Evolutionary conservation across 768 basidiomycete species (phyloP).

Genomic region (Serendipita sp.): DNA sequence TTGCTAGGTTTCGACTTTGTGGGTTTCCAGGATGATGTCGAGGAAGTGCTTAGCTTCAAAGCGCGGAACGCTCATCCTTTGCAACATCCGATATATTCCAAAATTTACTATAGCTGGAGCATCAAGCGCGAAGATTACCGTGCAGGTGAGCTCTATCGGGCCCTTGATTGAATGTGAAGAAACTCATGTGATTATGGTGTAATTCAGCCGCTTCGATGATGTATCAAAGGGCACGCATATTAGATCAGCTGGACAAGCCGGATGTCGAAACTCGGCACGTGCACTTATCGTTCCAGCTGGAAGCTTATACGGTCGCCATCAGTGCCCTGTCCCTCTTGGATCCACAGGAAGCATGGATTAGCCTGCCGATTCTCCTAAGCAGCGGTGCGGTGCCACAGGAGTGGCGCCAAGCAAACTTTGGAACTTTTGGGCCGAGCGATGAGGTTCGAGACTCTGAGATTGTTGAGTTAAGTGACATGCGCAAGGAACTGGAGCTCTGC

Average conservation of each 20-base stretch:
- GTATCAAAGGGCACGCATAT: conserved; percentile 79
- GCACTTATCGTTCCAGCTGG: conserved; percentile 51
- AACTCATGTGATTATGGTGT: conserved; percentile 9
- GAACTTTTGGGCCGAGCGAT: conserved; percentile 32
- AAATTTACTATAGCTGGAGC: conserved; percentile 91
- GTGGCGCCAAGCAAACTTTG: conserved; percentile 6
- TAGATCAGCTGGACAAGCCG: conserved; percentile 22
- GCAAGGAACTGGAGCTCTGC: conserved; percentile 34
- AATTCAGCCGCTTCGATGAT: conserved; percentile 68
- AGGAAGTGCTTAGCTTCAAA: conserved; percentile 78
- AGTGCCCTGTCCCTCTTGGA: conserved; percentile 78
- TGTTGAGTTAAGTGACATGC: conserved; percentile 62
- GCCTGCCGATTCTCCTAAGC: conserved; percentile 39
- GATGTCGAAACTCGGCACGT: conserved; percentile 18
- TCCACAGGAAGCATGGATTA: conserved; percentile 66
- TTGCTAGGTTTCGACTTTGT: conserved; percentile 74
- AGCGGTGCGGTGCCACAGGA: conserved; percentile 20
- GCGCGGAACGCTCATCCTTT: conserved; percentile 87
- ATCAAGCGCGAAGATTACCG: conserved; percentile 76
- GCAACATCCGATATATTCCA: conserved; percentile 67
- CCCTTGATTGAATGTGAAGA: not conserved
- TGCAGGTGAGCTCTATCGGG: conserved; percentile 46
- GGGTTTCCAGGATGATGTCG: conserved; percentile 73
- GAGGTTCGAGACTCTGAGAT: conserved; percentile 56
- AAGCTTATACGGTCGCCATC: conserved; percentile 74